Base-by-base conservation (phyloP, 2,329 filamentous ascomycete species). In the Emericellopsis cladophorae region DNA sequence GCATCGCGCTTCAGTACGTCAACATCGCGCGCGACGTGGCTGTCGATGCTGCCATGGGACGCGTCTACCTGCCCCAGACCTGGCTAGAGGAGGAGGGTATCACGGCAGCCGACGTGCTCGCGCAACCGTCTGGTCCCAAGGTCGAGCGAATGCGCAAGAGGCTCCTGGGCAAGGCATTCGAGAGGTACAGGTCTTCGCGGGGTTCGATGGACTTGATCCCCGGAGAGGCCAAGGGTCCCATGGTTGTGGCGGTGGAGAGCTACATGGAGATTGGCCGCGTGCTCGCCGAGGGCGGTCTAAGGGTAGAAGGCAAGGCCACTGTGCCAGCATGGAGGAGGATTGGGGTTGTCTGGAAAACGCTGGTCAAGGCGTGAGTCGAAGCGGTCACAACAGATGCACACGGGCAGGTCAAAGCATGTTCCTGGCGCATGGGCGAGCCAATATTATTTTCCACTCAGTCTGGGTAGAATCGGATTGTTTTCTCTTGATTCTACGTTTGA, bases 11-110 rank as follows among this genome's bases (percentile, higher is more conserved):
- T n/a, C 82, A 88, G 51, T 85, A 81, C 49, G 74, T 84, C 50
- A 88, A 87, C 51, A 85, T 88, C 45, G 78, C 81, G 4, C 76
- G 83, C 18, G 83, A 88, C 50, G 77, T 87, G n/a, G 57, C 62
- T 4, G 74, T 76, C 3, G 83, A 87, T 49, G 79, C 82, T 0
- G 59, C 62, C 12, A 74, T 83, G 31, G 67, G 68, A 2, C 71
- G 83, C 7, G 80, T 84, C 7, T 88, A 88, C 52, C 59, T 87
- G 5, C 83, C 83, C 0, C 63, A 65, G 0, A 58, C 60, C 0
- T 87, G 81, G 81, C 61, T 87, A 2, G 62, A 67, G 32, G 71
- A 76, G 40, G 68, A 69, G 40, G 69, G 67, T 2, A 49, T 83
- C 18, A 67, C 64, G 0, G 68, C 74, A 0, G 57, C 68, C 36